Percentiles rank a stretch among this genome's conserved stretches.
Evolutionary conservation across 345 rosid species (phyloP).

Genomic region (Psidium friedrichsthalianum): DNA sequence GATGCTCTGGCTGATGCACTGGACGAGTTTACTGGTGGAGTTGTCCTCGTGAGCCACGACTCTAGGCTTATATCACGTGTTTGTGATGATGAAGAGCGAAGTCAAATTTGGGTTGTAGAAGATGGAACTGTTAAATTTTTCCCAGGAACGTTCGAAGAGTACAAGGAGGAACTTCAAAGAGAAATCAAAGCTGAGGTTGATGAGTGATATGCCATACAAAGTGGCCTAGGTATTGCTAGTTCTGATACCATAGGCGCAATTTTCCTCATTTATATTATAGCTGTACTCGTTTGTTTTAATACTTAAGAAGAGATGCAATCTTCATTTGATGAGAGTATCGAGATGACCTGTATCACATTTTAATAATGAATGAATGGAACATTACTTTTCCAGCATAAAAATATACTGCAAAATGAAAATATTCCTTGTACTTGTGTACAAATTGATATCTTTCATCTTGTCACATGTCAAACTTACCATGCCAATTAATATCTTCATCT

Average conservation of each 20-base stretch:
- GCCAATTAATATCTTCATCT: not conserved
- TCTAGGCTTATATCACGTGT: conserved; percentile 85
- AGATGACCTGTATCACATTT: not conserved
- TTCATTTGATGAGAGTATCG: not conserved
- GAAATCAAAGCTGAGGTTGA: conserved; percentile 77
- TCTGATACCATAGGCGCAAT: not conserved
- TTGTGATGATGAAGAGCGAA: conserved; percentile 77
- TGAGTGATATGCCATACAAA: not conserved
- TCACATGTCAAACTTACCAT: not conserved
- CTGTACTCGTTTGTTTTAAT: not conserved
- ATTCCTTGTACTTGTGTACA: not conserved
- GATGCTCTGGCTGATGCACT: conserved; percentile 91
- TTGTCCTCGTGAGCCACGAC: conserved; percentile 89
- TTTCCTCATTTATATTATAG: not conserved
- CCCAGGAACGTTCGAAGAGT: conserved; percentile 67
- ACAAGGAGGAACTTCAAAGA: conserved; percentile 73
- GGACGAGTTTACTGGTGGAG: conserved; percentile 86
- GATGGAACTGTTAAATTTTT: conserved; percentile 56
- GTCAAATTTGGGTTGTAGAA: conserved; percentile 89
- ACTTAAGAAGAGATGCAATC: not conserved
- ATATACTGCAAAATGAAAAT: not conserved
- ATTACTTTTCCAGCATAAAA: not conserved
- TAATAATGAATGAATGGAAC: not conserved
- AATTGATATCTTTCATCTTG: not conserved
- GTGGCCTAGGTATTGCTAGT: not conserved